Percentiles rank a stretch among this genome's conserved stretches.
Evolutionary conservation across 257 asterid species (phyloP).

Genomic region (Solanum verrucosum): DNA sequence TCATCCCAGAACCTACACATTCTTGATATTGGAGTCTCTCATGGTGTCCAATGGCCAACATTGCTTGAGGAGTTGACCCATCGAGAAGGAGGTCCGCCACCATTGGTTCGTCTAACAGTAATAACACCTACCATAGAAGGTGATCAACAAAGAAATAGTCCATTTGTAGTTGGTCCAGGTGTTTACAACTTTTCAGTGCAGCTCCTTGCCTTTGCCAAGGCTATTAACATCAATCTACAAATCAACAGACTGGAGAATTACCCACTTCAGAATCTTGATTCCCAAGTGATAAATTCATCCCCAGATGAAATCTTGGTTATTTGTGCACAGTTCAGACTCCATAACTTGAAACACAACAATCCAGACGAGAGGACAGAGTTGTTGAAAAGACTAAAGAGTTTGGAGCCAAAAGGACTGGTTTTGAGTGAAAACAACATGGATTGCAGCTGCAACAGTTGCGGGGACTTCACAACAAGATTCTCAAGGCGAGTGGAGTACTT

Average conservation of each 20-base stretch:
- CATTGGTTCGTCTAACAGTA: slow-evolving; percentile 63
- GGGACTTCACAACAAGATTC: slow-evolving; percentile 60
- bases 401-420: slow-evolving; percentile 60
- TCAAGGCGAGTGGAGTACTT: slow-evolving; percentile 54
- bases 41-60: slow-evolving; percentile 87
- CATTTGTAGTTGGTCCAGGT: slow-evolving; percentile 45
- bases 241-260: slow-evolving; percentile 47
- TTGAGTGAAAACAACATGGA: slow-evolving; percentile 62
- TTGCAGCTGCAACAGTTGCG: slow-evolving; percentile 60
- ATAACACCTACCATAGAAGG: slow-evolving; percentile 24
- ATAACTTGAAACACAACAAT: slow-evolving; percentile 42
- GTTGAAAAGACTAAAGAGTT: slow-evolving; percentile 28
- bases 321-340: slow-evolving; percentile 67
- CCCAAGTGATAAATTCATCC: slow-evolving; percentile 39
- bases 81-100: slow-evolving; percentile 70
- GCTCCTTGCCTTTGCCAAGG: slow-evolving; percentile 59
- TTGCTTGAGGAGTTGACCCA: slow-evolving; percentile 65
- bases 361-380: slow-evolving; percentile 60
- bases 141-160: slow-evolving; percentile 26
- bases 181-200: slow-evolving; percentile 47
- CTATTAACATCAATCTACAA: slow-evolving; percentile 60
- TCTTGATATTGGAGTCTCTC: slow-evolving; percentile 79
- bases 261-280: slow-evolving; percentile 44
- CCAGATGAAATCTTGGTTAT: slow-evolving; percentile 52
- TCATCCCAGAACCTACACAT: slow-evolving; percentile 51